Evolutionary conservation across 2,329 filamentous ascomycete genomes (phyloP).

Genomic region (Mariannaea elegans): DNA sequence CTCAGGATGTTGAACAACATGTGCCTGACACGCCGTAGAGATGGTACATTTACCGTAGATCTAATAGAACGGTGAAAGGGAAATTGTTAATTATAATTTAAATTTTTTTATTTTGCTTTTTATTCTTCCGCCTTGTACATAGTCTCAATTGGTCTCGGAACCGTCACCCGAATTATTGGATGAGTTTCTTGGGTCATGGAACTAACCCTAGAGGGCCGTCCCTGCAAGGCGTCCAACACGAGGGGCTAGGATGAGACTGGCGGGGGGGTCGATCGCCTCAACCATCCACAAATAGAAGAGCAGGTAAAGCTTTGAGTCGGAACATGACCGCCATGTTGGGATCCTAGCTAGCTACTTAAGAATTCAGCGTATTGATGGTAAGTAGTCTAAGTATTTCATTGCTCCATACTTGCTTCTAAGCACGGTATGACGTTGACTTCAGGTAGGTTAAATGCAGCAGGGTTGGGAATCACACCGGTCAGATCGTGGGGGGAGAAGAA

Average conservation of each 20-base stretch:
- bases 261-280: constrained; percentile 4
- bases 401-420: background rate
- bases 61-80: constrained; percentile 18
- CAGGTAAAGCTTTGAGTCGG: constrained; percentile 5
- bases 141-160: constrained; percentile 21
- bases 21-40: too few species aligned
- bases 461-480: constrained; percentile 14
- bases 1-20: too few species aligned
- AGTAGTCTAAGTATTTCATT: background rate
- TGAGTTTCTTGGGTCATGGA: constrained; percentile 26
- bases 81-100: constrained; percentile 2
- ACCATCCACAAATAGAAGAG: constrained; percentile 22
- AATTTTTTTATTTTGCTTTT: constrained; percentile 23
- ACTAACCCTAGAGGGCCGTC: constrained; percentile 24
- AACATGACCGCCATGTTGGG: constrained; percentile 24
- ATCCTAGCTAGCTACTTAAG: background rate
- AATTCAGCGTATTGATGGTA: background rate
- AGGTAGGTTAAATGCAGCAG: background rate
- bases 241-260: constrained; percentile 13
- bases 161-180: constrained; percentile 14
- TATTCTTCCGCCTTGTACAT: too few species aligned
- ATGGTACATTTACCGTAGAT: constrained; percentile 36
- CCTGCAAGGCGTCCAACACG: constrained; percentile 26
- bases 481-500: background rate
- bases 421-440: background rate